These are phyloP conservation scores for Gremmenia infestans DNA, from an alignment of 2,329 filamentous ascomycete genomes.

Conservation along the genomic window DNA sequence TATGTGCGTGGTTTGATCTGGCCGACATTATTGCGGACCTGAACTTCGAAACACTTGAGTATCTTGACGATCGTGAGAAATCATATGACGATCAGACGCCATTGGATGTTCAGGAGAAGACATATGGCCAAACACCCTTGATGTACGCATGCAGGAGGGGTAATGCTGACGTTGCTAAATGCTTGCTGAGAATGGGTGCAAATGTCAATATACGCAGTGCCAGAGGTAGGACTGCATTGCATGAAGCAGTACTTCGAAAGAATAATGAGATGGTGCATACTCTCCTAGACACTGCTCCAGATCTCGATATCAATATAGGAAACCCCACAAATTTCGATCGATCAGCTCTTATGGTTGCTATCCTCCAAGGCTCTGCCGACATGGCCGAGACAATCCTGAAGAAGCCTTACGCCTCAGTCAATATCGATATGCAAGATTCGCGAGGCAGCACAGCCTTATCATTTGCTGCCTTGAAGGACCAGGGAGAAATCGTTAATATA, in stretches of 20 bases:
- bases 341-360: constrained; percentile 11
- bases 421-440: constrained; percentile 4
- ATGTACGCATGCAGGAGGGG: constrained; percentile 30
- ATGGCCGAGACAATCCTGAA: constrained; percentile 8
- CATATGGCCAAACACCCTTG: constrained; percentile 30
- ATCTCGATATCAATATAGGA: constrained; percentile 5
- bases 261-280: constrained; percentile 7
- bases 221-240: constrained; percentile 12
- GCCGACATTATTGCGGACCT: constrained; percentile 5
- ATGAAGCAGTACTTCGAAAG: constrained; percentile 12
- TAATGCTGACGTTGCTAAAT: constrained; percentile 29
- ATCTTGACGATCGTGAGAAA: not conserved
- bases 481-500: constrained; percentile 3
- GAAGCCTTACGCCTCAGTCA: constrained; percentile 2
- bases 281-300: constrained; percentile 2
- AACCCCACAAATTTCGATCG: constrained; percentile 5
- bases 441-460: constrained; percentile 11
- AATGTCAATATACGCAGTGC: constrained; percentile 6
- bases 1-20: constrained; percentile 17
- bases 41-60: not conserved
- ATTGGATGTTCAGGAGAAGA: constrained; percentile 8
- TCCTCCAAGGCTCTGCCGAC: not conserved
- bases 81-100: too few relatives aligned
- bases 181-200: constrained; percentile 10
- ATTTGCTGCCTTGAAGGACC: constrained; percentile 2